phyloP scores from a whole-genome alignment of 2,329 filamentous ascomycete genomes.

The Fusarium sp. region DNA sequence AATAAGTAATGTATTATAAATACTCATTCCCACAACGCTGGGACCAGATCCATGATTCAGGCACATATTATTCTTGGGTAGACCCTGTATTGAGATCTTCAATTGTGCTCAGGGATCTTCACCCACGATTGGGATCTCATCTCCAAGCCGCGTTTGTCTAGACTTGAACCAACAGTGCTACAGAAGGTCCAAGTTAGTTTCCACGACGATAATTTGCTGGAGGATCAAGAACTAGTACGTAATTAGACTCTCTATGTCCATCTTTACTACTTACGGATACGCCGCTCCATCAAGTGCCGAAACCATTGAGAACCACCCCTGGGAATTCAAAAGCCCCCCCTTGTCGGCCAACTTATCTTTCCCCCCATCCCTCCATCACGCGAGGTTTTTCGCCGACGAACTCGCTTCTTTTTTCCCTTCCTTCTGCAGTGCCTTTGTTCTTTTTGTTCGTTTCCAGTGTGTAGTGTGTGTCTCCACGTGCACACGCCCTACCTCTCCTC shows the following conservation, averaged over 20 bases:
- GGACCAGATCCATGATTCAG: conserved; percentile 8
- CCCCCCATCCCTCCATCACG: conserved; percentile 10
- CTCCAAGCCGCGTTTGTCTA: neutral
- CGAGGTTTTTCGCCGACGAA: conserved; percentile 34
- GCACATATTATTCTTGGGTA: neutral
- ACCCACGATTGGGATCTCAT: neutral
- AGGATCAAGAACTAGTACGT: conserved; percentile 11
- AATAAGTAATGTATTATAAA: too few species aligned
- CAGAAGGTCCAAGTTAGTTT: neutral
- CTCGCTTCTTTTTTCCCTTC: conserved; percentile 12
- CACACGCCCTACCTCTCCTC: neutral
- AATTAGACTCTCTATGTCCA: neutral
- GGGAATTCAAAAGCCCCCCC: neutral
- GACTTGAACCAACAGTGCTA: neutral
- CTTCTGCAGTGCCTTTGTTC: neutral
- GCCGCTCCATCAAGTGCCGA: conserved; percentile 2
- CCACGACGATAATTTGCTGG: neutral
- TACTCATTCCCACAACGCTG: neutral
- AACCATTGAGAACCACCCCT: neutral
- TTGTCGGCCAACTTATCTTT: conserved; percentile 41
- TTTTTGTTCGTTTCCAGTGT: neutral
- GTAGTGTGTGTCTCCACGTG: neutral
- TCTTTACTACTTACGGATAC: conserved; percentile 16
- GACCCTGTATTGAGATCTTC: conserved; percentile 24
- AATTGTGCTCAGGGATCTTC: neutral